Evolutionary conservation across 2,329 filamentous ascomycete species (phyloP), one percentile per base, ranked within the genome.

Genomic region (Talaromyces piceae): DNA sequence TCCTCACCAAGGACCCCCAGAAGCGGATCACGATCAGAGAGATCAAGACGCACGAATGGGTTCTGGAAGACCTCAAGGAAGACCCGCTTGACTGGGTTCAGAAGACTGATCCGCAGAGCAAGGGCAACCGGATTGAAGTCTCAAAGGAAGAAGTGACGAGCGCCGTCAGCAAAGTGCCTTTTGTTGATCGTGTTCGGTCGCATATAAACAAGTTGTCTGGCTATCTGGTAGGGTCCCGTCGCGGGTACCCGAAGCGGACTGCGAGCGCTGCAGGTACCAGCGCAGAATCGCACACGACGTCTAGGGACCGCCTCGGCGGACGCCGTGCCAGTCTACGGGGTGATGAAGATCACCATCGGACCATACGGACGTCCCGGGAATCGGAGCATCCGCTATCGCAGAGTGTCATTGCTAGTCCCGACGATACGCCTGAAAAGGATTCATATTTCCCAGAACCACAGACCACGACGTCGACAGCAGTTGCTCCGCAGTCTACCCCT

Each of bases 21-120:
- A 84, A 91, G 69, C 84, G 93, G 33, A 96, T 98, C 61, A 87
- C 88, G 6, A 75, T 98, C 47, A 83, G 85, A 54, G 91, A 96
- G 60, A 91, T 97, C 61, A 97, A 97, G 68, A 85, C 87, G 54
- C 93, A 98, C 64, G 84, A 86, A 4, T 98, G 93, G 93, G 86
- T 97, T 13, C 77, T 91, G 1, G 77, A 84, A 52, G 90, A 86
- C 56, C 80, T 97, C 43, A 73, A 81, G 28, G 48, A 54, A 48
- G 85, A 95, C 59, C 80, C 85, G 31, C 74, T 81, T 27, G 77
- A 78, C 8, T 98, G 93, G 93, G 81, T 96, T n/a, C 89, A 95
- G 60, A 89, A 95, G 56, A 95, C 91, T 1, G 91, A 97, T 62
- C 90, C 91, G 2, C 85, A 85, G 54, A 85, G 83, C 27, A 82